Base-by-base conservation (phyloP, 345 rosid species). In the Euphorbia pulcherrima region DNA sequence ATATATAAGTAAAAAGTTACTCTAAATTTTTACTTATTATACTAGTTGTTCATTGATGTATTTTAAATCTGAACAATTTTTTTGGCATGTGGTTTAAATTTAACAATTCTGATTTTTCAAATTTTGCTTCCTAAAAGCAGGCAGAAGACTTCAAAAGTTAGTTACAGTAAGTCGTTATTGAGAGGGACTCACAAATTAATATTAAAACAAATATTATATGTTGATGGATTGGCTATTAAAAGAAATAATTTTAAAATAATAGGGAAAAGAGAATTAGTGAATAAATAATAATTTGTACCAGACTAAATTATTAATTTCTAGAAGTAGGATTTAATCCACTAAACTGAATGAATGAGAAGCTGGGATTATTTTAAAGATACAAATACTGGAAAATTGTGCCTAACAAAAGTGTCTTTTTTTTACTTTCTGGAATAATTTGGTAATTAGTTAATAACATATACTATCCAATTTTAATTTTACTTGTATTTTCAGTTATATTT, bases 281-380 rank as follows among this genome's bases (percentile, higher is more conserved):
- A 10, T 12, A 14, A 44, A 44, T 10, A 44, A 2, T 16, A 14
- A 1, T 10, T 6, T 44, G 13, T 44, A 2, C 16, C 12, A 44
- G 50, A 44, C 13, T 44, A 2, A 35, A 20, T 3, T 33, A 2
- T 67, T 11, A 27, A 26, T 59, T 52, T 75, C 79, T 51, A 8
- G 57, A 76, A 27, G 66, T 62, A 65, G 75, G 77, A 48, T n/a
- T n/a, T n/a, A n/a, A n/a, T 72, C 72, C 74, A 65, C 57, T n/a
- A n/a, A n/a, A n/a, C 27, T 33, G 7, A 33, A 33, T 33, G 37
- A 33, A 33, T 33, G 37, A 33, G 37, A 7, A 33, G 37, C 7
- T 33, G 37, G 37, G 7, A 33, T 33, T 12, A 44, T 44, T 44
- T 44, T 18, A 44, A 44, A 44, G 50, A 44, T 44, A 44, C 0